Evolutionary conservation across 2,329 filamentous ascomycete genomes (phyloP), one percentile per base, ranked within the genome.

Genomic region (Aspergillus udagawae): DNA sequence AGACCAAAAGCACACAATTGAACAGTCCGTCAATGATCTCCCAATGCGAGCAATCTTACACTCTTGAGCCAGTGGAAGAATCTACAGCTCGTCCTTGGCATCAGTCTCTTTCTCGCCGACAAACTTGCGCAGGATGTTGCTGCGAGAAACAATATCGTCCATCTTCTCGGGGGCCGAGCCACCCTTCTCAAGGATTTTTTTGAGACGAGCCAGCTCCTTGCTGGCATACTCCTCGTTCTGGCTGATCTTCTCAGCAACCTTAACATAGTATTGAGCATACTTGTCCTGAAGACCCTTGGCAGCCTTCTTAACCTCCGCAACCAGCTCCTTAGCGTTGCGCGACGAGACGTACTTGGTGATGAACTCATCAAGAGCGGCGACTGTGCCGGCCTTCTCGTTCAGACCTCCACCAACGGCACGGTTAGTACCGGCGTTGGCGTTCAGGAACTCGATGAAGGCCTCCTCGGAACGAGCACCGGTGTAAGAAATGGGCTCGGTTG

Each of bases 231-330:
- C 87, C 60, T 89, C 82, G 78, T 89, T 95, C 75, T 87, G 82
- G 72, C 80, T 82, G 62, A 94, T 79, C 86, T 97, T 97, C 73
- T 90, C 85, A 60, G 94, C 89, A 54, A 96, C 92, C 73, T 90
- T 91, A 73, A 94, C 82, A 76, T 99, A 97, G 84, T 99, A 99
- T 77, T 92, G 84, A 49, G 91, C 91, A 71, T 93, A 96, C 80
- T 90, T 91, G 75, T 88, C 86, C 77, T 88, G 84, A 53, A 94
- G 74, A 52, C 77, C 79, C 66, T 83, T 82, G 23, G 87, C 87
- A 60, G 86, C 84, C 79, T 88, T 88, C 80, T 88, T 87, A 53
- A 89, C 82, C 76, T 95, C 88, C 47, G 82, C 81, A 35, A 85
- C 81, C 23, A 91, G 83, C 62, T 88, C 85, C 48, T 84, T 79